A percentile compares a stretch with the other conserved stretches of the same genome.
Evolutionary conservation across 2,329 filamentous ascomycete species (phyloP).

Genomic region (Aspergillus ochraceus): DNA sequence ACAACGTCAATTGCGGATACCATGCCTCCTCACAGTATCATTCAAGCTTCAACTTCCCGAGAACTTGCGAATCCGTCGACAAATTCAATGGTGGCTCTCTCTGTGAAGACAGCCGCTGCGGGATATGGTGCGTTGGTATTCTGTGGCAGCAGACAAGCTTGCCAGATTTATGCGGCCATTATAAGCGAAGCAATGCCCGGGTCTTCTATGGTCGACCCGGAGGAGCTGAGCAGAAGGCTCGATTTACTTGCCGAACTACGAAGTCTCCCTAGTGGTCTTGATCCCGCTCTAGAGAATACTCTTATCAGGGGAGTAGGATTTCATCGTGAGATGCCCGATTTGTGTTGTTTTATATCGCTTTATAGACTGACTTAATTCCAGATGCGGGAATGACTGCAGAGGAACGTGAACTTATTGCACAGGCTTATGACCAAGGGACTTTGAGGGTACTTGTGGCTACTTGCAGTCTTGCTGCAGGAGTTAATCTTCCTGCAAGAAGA

Average conservation of each 20-base stretch:
- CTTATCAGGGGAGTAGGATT: slow-evolving; percentile 70
- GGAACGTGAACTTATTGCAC: slow-evolving; percentile 70
- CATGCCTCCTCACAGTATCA: slow-evolving; percentile 42
- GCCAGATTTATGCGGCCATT: slow-evolving; percentile 66
- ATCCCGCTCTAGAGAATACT: slow-evolving; percentile 64
- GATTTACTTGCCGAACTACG: slow-evolving; percentile 67
- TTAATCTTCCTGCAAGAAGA: slow-evolving; percentile 70
- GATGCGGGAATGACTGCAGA: slow-evolving; percentile 64
- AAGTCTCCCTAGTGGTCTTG: slow-evolving; percentile 65
- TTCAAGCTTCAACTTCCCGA: slow-evolving; percentile 59
- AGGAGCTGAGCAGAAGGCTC: slow-evolving; percentile 57
- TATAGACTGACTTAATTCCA: slow-evolving; percentile 29
- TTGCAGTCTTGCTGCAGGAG: slow-evolving; percentile 78
- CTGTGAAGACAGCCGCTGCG: slow-evolving; percentile 66
- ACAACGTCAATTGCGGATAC: slow-evolving; percentile 33
- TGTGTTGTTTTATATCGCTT: background rate
- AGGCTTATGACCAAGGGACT: slow-evolving; percentile 67
- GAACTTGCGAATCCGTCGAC: slow-evolving; percentile 65
- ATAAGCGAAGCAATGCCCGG: slow-evolving; percentile 67
- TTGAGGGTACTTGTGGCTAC: slow-evolving; percentile 74
- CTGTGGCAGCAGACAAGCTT: slow-evolving; percentile 66
- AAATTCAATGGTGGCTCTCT: slow-evolving; percentile 70
- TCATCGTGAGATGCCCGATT: slow-evolving; percentile 58
- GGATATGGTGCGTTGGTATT: slow-evolving; percentile 74
- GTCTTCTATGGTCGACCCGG: slow-evolving; percentile 46